Evolutionary conservation across 345 rosid species (phyloP).

Genomic region (Draba incana): DNA sequence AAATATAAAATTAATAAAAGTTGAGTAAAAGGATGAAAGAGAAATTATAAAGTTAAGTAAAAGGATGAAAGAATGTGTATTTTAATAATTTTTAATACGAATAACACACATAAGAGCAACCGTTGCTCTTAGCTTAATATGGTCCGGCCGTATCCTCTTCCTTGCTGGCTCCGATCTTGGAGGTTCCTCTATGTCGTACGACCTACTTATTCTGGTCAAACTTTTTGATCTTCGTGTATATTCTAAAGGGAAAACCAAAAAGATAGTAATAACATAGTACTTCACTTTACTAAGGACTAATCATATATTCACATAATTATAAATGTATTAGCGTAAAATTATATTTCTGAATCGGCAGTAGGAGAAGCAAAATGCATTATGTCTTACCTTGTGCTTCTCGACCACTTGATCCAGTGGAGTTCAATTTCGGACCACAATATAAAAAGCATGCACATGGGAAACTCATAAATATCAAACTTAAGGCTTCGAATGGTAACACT

Average conservation of each 20-base stretch:
- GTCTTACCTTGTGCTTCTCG: neutral
- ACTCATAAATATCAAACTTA: slow-evolving; percentile 1
- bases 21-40: no score
- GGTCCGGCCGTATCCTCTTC: slow-evolving; percentile 39
- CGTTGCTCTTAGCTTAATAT: slow-evolving; percentile 39
- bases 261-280: neutral
- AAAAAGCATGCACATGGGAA: slow-evolving; percentile 32
- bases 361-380: neutral
- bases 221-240: slow-evolving; percentile 5
- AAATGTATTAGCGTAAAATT: neutral
- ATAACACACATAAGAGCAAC: no score
- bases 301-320: neutral
- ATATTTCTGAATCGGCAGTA: neutral
- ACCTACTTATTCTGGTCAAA: slow-evolving; percentile 31
- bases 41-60: no score
- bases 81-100: no score
- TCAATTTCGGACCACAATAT: slow-evolving; percentile 25
- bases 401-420: neutral
- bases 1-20: no score
- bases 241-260: neutral
- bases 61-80: no score
- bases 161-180: slow-evolving; percentile 27
- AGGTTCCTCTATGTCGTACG: slow-evolving; percentile 26
- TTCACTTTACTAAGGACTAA: neutral
- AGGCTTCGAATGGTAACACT: no score